Evolutionary conservation across 305 asterid genomes (phyloP).

Genomic region (Solanum aculeatissimum): DNA sequence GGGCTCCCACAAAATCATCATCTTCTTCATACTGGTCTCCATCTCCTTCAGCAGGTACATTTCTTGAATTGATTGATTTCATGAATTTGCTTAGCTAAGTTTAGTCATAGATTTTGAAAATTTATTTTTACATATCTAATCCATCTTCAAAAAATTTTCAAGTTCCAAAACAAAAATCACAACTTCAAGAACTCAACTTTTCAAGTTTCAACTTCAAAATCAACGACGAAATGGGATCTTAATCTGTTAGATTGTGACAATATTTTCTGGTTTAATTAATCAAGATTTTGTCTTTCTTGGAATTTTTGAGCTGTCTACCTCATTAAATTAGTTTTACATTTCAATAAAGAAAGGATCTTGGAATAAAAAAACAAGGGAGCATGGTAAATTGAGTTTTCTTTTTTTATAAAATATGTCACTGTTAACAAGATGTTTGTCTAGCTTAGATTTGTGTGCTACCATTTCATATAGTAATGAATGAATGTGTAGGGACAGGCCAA

Average conservation of each 20-base stretch:
- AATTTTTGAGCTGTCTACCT: conserved; percentile 16
- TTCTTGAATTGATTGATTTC: background rate
- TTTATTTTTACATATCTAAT: background rate
- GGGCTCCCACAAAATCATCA: conserved; percentile 48
- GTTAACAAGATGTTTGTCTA: conserved; percentile 48
- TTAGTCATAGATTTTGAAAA: background rate
- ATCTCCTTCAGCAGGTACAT: conserved; percentile 41
- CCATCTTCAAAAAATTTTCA: background rate
- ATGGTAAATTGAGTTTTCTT: background rate
- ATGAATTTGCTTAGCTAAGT: background rate
- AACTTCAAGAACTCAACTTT: background rate
- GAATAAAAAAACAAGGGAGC: background rate
- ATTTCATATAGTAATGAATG: conserved; percentile 21
- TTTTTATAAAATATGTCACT: background rate
- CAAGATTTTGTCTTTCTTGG: background rate
- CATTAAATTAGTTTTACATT: background rate
- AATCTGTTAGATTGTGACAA: background rate
- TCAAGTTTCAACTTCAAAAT: background rate
- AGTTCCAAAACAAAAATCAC: background rate
- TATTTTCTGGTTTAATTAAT: background rate
- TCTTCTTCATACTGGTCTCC: conserved; percentile 42
- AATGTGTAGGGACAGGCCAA: conserved; percentile 50
- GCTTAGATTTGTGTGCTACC: conserved; percentile 37
- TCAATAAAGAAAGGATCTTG: background rate
- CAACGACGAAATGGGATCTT: background rate